Conservation (phyloP, 2,329 filamentous ascomycete genomes). For the Fusarium tricinctum region DNA sequence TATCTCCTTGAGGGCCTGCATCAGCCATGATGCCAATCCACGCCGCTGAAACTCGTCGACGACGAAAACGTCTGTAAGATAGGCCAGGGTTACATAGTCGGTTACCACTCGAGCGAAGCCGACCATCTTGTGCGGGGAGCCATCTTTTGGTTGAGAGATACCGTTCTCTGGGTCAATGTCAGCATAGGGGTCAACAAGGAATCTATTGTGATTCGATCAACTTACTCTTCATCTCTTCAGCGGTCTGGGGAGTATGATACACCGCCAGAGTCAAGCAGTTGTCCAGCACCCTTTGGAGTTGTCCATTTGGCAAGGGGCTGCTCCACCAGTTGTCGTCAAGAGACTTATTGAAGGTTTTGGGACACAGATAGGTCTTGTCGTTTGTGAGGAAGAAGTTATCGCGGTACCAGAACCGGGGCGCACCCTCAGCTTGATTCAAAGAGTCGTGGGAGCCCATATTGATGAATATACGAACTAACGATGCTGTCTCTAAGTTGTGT, state of each 20-base stretch:
- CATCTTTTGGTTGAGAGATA: constrained; percentile 50
- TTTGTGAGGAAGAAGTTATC: constrained; percentile 73
- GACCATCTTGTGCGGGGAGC: constrained; percentile 55
- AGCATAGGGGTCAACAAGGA: constrained; percentile 5
- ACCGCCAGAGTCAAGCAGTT: constrained; percentile 73
- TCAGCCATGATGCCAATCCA: constrained; percentile 76
- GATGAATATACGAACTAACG: constrained; percentile 28
- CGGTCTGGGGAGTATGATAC: constrained; percentile 61
- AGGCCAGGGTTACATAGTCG: constrained; percentile 77
- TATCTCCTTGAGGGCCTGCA: constrained; percentile 71
- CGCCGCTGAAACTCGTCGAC: constrained; percentile 69
- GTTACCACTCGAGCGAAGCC: constrained; percentile 72
- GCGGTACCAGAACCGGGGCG: constrained; percentile 62
- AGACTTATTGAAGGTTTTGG: constrained; percentile 67
- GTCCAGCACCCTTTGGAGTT: constrained; percentile 66
- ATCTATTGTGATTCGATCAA: not conserved
- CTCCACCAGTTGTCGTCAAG: constrained; percentile 74
- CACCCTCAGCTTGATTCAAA: constrained; percentile 51
- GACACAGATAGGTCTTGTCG: constrained; percentile 68
- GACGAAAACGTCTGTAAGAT: constrained; percentile 77
- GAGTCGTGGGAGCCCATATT: constrained; percentile 49
- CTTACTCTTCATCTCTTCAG: constrained; percentile 57
- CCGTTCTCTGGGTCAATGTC: constrained; percentile 50
- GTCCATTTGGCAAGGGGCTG: constrained; percentile 62
- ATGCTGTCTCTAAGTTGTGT: constrained; percentile 1